Evolutionary conservation across 1,139 yeast genomes (phyloP), one percentile per base, ranked within the genome.

Genomic region (Yamadazyma kanchanaburiensis): DNA sequence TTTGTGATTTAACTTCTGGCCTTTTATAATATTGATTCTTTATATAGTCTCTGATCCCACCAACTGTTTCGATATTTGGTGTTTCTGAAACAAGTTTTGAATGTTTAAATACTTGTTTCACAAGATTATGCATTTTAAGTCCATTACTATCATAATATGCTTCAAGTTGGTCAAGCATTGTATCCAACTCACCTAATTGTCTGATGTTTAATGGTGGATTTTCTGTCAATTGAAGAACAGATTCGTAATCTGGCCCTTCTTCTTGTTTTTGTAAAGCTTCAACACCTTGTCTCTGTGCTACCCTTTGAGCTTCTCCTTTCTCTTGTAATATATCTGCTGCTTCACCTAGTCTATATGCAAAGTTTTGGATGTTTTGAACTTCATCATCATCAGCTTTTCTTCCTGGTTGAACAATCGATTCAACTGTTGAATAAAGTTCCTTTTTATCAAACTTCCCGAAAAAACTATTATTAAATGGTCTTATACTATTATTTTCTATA

Each of bases 91-190:
- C 29, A 6, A 35, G 22, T 15, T 26, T 28, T 4, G 35, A 32
- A 6, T 24, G 21, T 9, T 10, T 12, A 22, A 35, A 23, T 17
- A 22, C 31, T 4, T 24, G 11, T 9, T 35, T 21, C 6, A 26
- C 24, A 4, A 39, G 28, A 28, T 43, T 43, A 14, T 22, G 28
- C 12, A 43, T 20, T 17, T 39, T 35, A 5, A 70, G 44, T 1
- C 46, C 53, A 27, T 60, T 55, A 3, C 48, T 39, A 4, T 45
- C 39, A 40, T 60, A 69, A 39, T 61, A 68, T 2, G 45, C 55
- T 12, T 51, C 46, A 20, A 77, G 48, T 39, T 77, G 80, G 3
- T 55, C 58, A 15, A 77, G 38, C 80, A 77, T 70, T 14, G 67
- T 57, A 32, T 72, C 76, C 21, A 74, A 52, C 39, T 75, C 80